These are phyloP conservation scores for Hymenoscyphus albidus DNA, from an alignment of 2,329 filamentous ascomycete genomes.

Conservation along the genomic window DNA sequence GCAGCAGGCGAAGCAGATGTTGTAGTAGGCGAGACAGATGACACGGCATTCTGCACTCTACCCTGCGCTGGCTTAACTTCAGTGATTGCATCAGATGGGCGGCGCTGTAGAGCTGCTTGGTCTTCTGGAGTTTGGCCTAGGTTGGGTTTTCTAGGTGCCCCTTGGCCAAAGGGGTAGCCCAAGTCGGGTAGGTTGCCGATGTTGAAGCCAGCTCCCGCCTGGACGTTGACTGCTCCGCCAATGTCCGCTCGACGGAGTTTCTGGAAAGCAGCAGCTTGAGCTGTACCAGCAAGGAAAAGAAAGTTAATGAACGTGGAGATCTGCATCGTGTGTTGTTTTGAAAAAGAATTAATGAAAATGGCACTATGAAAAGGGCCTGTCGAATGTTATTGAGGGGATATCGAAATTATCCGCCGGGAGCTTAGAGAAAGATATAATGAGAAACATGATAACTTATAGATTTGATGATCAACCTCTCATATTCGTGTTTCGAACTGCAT, in stretches of 20 bases:
- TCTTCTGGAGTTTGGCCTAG: too few species aligned
- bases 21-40: neutral
- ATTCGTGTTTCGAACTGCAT: neutral
- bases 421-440: neutral
- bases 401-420: neutral
- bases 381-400: neutral
- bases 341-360: neutral
- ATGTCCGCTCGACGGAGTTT: neutral
- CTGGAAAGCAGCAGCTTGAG: neutral
- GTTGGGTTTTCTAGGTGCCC: too few species aligned
- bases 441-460: neutral
- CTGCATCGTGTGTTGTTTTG: neutral
- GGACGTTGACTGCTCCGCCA: neutral
- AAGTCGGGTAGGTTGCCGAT: neutral
- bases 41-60: too few species aligned
- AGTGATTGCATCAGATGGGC: neutral
- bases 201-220: neutral
- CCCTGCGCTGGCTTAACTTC: too few species aligned
- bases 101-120: neutral
- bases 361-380: neutral
- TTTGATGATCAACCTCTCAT: neutral
- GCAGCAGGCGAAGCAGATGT: neutral
- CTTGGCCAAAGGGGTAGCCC: neutral
- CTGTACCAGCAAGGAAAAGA: neutral
- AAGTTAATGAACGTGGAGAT: neutral